Evolutionary conservation across 139 green algal species (phyloP), one percentile per base, ranked within the genome.

Genomic region (Tetraselmis chui): DNA sequence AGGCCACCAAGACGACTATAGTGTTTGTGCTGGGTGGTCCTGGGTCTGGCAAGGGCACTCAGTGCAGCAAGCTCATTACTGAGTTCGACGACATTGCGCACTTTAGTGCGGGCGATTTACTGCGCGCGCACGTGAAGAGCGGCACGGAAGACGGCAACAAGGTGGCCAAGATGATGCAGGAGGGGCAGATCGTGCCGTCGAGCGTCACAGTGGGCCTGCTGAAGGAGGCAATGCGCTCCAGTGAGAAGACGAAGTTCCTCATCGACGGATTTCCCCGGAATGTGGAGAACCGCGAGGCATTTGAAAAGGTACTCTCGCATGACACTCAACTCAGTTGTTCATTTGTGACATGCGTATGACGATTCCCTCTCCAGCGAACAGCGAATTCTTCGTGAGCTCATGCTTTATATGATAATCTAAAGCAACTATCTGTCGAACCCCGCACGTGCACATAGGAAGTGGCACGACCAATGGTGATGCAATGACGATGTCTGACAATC

Each of bases 241-340:
- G 87, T 75, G 87, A 86, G 26, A 92, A 91, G 67, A 86, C 85
- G 31, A 88, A 89, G 78, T 94, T 98, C 79, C 85, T 98, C 0
- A 98, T 98, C 30, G 95, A 98, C 80, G 95, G 95, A 32, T 98
- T 98, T 80, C 95, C 95, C 0, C 86, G 95, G 28, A 98, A 98
- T 83, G 87, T 92, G 31, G 95, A 98, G 85, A 98, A 98, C 89
- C 85, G 95, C 1, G 88, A 92, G 1, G 87, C 91, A 1, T 98
- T 97, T 87, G 89, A 96, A 59, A 86, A 80, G 45, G 97, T 96
- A 86, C n/a, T n/a, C n/a, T n/a, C n/a, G n/a, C n/a, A n/a, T n/a
- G n/a, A n/a, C n/a, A n/a, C n/a, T n/a, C n/a, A n/a, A n/a, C n/a
- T n/a, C n/a, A n/a, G n/a, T n/a, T n/a, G n/a, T n/a, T n/a, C n/a